Evolutionary conservation across 2,329 filamentous ascomycete species (phyloP).

Genomic region (Dothidotthia symphoricarpi): DNA sequence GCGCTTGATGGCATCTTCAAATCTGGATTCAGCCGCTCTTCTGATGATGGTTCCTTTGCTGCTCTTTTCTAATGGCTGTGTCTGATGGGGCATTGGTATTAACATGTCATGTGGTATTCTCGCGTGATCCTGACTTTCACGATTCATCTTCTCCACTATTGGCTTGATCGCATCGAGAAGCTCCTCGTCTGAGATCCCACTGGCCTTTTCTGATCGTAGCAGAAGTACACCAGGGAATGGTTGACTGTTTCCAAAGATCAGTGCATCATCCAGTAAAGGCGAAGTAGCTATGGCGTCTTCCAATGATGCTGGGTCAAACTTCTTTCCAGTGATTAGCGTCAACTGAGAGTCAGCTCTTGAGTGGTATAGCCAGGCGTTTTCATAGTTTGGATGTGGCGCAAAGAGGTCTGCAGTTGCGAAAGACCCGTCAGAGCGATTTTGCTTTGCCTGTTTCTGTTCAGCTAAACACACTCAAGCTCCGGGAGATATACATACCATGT

Average conservation of each 20-base stretch:
- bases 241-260: constrained; percentile 61
- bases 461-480: background rate
- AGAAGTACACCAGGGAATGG: constrained; percentile 59
- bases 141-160: constrained; percentile 50
- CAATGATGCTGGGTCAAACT: constrained; percentile 63
- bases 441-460: constrained; percentile 45
- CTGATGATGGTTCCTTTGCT: constrained; percentile 63
- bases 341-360: constrained; percentile 62
- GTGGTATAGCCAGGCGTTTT: constrained; percentile 61
- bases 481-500: constrained; percentile 38
- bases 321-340: constrained; percentile 64
- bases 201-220: constrained; percentile 44
- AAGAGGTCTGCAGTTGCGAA: constrained; percentile 66
- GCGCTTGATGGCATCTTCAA: constrained; percentile 47
- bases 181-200: constrained; percentile 33
- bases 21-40: constrained; percentile 52
- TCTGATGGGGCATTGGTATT: constrained; percentile 43
- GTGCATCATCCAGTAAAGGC: constrained; percentile 51
- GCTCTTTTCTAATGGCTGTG: constrained; percentile 53
- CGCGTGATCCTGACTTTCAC: constrained; percentile 51
- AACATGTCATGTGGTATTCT: constrained; percentile 54
- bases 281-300: constrained; percentile 56
- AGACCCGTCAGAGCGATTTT: constrained; percentile 58
- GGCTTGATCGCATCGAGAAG: constrained; percentile 47
- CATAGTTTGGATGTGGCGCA: constrained; percentile 52